Conservation (phyloP, 768 basidiomycete genomes). For the Macrolepiota fuliginosa region DNA sequence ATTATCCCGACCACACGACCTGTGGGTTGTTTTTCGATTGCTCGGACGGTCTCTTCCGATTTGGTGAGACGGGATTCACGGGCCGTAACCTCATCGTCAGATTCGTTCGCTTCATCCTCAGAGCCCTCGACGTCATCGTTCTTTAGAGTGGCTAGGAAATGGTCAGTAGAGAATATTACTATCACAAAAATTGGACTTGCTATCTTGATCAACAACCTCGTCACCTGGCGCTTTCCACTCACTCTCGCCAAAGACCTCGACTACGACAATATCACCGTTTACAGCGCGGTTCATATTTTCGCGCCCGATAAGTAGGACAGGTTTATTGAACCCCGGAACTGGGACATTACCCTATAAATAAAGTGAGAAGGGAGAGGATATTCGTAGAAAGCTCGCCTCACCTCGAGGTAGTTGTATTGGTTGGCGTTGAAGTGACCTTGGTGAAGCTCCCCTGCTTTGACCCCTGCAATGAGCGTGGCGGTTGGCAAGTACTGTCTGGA, state of each 20-base stretch:
- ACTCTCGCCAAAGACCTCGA: conserved; percentile 80
- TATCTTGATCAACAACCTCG: conserved; percentile 92
- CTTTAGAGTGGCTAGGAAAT: conserved; percentile 63
- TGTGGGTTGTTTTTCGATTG: conserved; percentile 79
- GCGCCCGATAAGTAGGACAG: conserved; percentile 81
- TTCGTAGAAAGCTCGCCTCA: neutral
- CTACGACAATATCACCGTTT: conserved; percentile 88
- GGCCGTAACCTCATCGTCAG: conserved; percentile 33
- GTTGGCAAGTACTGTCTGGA: conserved; percentile 72
- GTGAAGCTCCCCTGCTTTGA: conserved; percentile 80
- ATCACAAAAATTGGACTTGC: conserved; percentile 36
- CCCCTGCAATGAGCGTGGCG: conserved; percentile 70
- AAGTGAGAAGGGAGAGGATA: neutral
- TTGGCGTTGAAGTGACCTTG: conserved; percentile 97
- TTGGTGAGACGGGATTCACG: conserved; percentile 40
- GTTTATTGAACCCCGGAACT: conserved; percentile 69
- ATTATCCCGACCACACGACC: conserved; percentile 89
- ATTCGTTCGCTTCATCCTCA: no score
- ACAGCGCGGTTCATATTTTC: conserved; percentile 96
- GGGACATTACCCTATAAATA: conserved; percentile 64
- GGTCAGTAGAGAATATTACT: conserved; percentile 2
- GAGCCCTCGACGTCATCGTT: conserved; percentile 81
- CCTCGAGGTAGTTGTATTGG: conserved; percentile 91
- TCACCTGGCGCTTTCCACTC: conserved; percentile 94
- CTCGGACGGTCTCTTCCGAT: conserved; percentile 28